Percentiles rank a stretch among this genome's conserved stretches.
Conservation (phyloP, 2,329 filamentous ascomycete species). For the Diaporthe sp. region DNA sequence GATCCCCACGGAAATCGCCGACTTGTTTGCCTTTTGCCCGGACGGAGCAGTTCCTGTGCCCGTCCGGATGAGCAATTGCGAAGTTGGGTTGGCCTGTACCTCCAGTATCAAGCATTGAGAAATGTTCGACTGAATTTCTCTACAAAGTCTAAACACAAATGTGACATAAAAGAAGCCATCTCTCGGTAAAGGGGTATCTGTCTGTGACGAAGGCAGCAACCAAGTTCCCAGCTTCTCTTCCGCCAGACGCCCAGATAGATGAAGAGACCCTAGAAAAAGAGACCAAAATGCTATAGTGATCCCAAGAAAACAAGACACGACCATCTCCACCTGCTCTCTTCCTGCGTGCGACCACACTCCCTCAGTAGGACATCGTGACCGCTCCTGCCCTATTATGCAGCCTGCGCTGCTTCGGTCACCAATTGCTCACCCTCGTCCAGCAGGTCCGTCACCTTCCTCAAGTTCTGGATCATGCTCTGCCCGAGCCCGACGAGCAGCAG, state of each 20-base stretch:
- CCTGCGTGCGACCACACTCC: background rate
- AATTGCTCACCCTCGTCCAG: slow-evolving; percentile 95
- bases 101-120: background rate
- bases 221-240: slow-evolving; percentile 6
- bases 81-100: background rate
- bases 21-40: background rate
- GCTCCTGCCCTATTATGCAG: slow-evolving; percentile 24
- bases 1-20: background rate
- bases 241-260: slow-evolving; percentile 32
- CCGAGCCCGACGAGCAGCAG: slow-evolving; percentile 90
- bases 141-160: slow-evolving; percentile 26
- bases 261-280: slow-evolving; percentile 15
- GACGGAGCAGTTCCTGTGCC: background rate
- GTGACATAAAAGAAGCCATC: slow-evolving; percentile 29
- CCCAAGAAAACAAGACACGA: background rate
- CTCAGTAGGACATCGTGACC: background rate
- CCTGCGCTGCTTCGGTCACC: slow-evolving; percentile 72
- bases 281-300: background rate
- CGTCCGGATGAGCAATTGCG: background rate
- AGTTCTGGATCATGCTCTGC: slow-evolving; percentile 84
- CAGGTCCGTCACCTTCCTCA: slow-evolving; percentile 87
- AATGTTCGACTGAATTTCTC: slow-evolving; percentile 7
- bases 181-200: slow-evolving; percentile 37
- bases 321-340: background rate
- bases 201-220: slow-evolving; percentile 31